Evolutionary conservation across 225 moss, liverwort and hornwort species (phyloP), one percentile per base, ranked within the genome.

Genomic region (Bryoerythrophyllum caledonicum): DNA sequence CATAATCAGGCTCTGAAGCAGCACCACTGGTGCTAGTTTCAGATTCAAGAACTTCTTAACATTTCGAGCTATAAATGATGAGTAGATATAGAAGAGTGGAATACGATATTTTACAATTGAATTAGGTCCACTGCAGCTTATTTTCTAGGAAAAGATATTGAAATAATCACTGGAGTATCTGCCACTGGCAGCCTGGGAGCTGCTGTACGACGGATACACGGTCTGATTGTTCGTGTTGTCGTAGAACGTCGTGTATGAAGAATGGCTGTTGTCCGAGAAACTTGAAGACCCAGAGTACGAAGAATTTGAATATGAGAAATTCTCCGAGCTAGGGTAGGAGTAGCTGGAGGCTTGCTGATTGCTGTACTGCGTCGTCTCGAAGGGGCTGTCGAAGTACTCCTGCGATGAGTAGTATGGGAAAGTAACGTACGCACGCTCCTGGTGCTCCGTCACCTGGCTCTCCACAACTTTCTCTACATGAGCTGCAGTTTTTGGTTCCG

Each of bases 301-400:
- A 23, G 56, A 21, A 68, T 30, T 71, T 1, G 57, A 61, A 44
- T 54, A 38, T 3, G 62, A 55, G 37, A 64, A 6, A 34, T 34
- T 34, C 34, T 34, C 34, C 34, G 44, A 44, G 44, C 14, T 43
- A 55, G 69, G 60, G 54, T 75, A 64, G 20, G 64, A 64, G 27
- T 63, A 57, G 2, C 55, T 34, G 14, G 67, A 73, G 26, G 49
- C 21, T 34, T 44, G 61, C 16, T 41, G 26, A 28, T 58, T 32
- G 21, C 19, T 65, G 57, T 74, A 43, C 23, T 43, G 6, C 1
- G 53, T 71, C 1, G 53, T 71, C 46, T 87, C 56, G 67, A 84
- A 87, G 4, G 84, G 84, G 43, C 79, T 83, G 37, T 78, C 82
- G 28, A 85, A 88, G 73, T 70, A 85, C 4, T 76, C 56, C 5